phyloP scores from a whole-genome alignment of 2,329 filamentous ascomycete species.

The Cryphonectria nitschkei region DNA sequence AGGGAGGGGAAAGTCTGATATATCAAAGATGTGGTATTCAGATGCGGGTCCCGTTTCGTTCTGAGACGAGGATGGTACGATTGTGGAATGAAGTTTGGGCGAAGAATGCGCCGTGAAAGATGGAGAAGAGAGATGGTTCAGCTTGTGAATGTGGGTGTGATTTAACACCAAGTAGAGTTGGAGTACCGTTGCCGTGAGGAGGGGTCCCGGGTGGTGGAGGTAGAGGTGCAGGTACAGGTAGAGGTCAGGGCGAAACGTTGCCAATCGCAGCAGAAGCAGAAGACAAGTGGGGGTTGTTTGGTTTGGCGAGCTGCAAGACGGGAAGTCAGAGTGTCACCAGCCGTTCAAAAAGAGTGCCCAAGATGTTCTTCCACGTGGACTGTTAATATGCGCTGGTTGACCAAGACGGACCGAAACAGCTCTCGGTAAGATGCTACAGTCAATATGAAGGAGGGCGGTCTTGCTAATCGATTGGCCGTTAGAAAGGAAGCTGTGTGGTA shows the following conservation, averaged over 20 bases:
- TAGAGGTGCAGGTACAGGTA: not conserved
- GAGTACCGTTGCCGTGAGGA: not conserved
- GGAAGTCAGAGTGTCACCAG: slow-evolving; percentile 25
- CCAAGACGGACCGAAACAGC: not conserved
- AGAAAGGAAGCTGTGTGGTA: slow-evolving; percentile 4
- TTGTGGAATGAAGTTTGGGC: slow-evolving; percentile 11
- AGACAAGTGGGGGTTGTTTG: slow-evolving; percentile 23
- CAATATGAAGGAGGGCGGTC: slow-evolving; percentile 15
- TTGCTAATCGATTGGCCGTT: slow-evolving; percentile 13
- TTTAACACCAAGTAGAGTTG: not conserved
- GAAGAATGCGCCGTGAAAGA: slow-evolving; percentile 15
- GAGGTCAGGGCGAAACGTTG: slow-evolving; percentile 15
- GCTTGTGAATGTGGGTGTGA: not conserved
- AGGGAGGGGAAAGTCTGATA: not conserved
- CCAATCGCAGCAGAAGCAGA: slow-evolving; percentile 28
- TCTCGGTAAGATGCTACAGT: not conserved
- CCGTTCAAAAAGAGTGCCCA: not conserved
- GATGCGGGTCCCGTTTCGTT: slow-evolving; percentile 10
- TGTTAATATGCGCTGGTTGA: not conserved
- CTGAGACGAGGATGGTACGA: slow-evolving; percentile 24
- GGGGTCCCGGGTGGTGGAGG: not conserved
- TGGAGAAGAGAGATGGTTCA: not conserved
- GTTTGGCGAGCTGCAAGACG: slow-evolving; percentile 21
- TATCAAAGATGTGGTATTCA: slow-evolving; percentile 11
- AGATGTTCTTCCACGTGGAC: slow-evolving; percentile 2